A percentile compares a stretch with the other conserved stretches of the same genome.
Conservation (phyloP, 495 filamentous ascomycete species). For the Aspergillus ellipticus region DNA sequence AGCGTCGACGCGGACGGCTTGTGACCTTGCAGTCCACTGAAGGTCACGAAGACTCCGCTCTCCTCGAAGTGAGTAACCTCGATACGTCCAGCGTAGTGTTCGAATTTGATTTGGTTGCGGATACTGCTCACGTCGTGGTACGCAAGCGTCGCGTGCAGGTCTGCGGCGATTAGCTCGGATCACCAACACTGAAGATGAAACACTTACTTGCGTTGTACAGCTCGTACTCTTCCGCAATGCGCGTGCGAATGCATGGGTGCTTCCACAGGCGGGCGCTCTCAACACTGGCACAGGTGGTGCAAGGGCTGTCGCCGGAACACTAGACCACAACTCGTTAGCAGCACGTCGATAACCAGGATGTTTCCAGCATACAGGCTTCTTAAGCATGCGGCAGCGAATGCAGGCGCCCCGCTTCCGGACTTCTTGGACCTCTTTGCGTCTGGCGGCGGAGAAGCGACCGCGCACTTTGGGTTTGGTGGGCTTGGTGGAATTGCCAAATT, state of each 20-base stretch:
- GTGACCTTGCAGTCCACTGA: conserved; percentile 48
- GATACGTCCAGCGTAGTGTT: conserved; percentile 56
- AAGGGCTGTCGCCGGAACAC: conserved; percentile 78
- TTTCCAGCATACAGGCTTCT: conserved; percentile 59
- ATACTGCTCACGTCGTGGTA: conserved; percentile 60
- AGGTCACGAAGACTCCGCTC: conserved; percentile 47
- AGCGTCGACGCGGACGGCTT: conserved; percentile 43
- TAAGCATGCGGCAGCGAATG: conserved; percentile 79
- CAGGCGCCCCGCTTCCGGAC: conserved; percentile 79
- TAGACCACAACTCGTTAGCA: conserved; percentile 18
- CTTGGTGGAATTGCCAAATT: conserved; percentile 52
- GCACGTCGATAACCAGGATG: background rate
- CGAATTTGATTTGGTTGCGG: conserved; percentile 53
- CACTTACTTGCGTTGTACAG: conserved; percentile 61
- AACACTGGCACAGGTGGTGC: conserved; percentile 73
- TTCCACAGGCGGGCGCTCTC: conserved; percentile 78
- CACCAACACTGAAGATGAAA: background rate
- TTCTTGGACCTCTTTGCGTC: conserved; percentile 76
- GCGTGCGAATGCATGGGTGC: conserved; percentile 70
- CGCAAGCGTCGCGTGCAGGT: conserved; percentile 64
- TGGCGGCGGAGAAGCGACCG: conserved; percentile 61
- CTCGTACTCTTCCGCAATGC: conserved; percentile 68
- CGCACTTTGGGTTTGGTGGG: conserved; percentile 56
- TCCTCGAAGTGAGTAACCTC: conserved; percentile 69
- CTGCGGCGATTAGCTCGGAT: conserved; percentile 26